A percentile compares a stretch with the other conserved stretches of the same genome.
Conservation (phyloP, 768 basidiomycete genomes). For the Pluteus cervinus region DNA sequence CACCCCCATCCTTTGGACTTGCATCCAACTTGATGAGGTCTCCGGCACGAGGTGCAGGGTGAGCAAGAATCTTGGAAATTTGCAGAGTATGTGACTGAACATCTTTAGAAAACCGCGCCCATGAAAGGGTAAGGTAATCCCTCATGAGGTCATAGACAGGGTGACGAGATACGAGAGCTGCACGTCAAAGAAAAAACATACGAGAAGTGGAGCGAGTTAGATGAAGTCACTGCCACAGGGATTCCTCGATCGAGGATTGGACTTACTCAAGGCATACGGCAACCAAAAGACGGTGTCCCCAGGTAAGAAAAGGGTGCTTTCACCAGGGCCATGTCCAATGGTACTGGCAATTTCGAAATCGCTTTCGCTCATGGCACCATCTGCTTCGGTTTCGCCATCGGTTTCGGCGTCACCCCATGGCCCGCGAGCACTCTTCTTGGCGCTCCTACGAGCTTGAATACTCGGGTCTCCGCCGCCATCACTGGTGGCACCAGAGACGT, state of each 20-base stretch:
- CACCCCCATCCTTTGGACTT: conserved; percentile 53
- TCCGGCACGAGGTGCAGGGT: conserved; percentile 82
- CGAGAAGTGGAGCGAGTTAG: conserved; percentile 9
- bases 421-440: conserved; percentile 55
- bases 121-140: conserved; percentile 92
- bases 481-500: conserved; percentile 36
- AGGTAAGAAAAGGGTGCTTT: conserved; percentile 83
- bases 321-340: conserved; percentile 75
- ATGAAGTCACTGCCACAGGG: too few relatives aligned
- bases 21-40: conserved; percentile 85
- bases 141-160: conserved; percentile 95
- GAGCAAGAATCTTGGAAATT: conserved; percentile 82
- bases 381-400: conserved; percentile 70
- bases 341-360: conserved; percentile 82
- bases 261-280: conserved; percentile 84
- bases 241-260: too few relatives aligned
- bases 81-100: conserved; percentile 90
- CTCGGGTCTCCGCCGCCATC: conserved; percentile 45
- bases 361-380: conserved; percentile 78
- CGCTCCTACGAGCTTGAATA: conserved; percentile 48
- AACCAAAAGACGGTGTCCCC: conserved; percentile 94
- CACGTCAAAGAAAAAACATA: conserved; percentile 4
- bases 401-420: conserved; percentile 74
- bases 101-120: conserved; percentile 92
- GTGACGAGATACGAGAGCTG: conserved; percentile 84